These are phyloP conservation scores for Sungouiella thailandica DNA, from an alignment of 805 yeast genomes.

Conservation along the genomic window DNA sequence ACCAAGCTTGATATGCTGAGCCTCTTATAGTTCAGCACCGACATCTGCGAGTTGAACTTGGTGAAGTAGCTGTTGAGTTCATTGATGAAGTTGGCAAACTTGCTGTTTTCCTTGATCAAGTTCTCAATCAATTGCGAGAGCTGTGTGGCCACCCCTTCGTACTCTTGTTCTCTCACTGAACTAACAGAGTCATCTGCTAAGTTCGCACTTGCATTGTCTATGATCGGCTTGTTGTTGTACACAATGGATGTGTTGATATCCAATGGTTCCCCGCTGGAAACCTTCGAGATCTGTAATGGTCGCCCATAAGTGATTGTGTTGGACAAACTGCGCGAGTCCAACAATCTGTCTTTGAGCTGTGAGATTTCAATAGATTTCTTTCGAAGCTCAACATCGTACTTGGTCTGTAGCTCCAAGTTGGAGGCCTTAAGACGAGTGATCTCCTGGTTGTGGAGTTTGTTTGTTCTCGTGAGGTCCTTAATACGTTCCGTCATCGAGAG, in stretches of 20 bases:
- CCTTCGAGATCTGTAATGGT: slow-evolving; percentile 10
- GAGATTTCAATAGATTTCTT: slow-evolving; percentile 28
- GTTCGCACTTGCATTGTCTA: slow-evolving; percentile 10
- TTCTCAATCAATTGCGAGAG: slow-evolving; percentile 32
- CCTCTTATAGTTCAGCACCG: slow-evolving; percentile 13
- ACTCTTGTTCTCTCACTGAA: slow-evolving; percentile 19
- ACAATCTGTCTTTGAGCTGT: slow-evolving; percentile 28
- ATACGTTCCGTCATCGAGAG: slow-evolving; percentile 12
- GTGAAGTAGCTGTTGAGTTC: slow-evolving; percentile 24
- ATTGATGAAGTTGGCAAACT: slow-evolving; percentile 28
- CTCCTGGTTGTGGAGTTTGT: slow-evolving; percentile 26
- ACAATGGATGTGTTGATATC: slow-evolving; percentile 21
- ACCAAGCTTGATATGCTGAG: slow-evolving; percentile 12
- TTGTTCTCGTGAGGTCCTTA: slow-evolving; percentile 9
- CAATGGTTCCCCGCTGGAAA: not conserved
- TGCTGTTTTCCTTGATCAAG: slow-evolving; percentile 32
- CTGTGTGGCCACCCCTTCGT: slow-evolving; percentile 29
- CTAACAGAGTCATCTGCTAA: not conserved
- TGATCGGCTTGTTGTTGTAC: slow-evolving; percentile 29
- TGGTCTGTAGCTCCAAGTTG: slow-evolving; percentile 25
- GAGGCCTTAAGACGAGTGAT: slow-evolving; percentile 23
- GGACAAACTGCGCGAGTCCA: slow-evolving; percentile 30
- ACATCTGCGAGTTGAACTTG: slow-evolving; percentile 23
- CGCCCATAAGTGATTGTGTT: slow-evolving; percentile 24
- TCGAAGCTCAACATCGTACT: slow-evolving; percentile 33